A percentile compares a stretch with the other conserved stretches of the same genome.
Conservation (phyloP, 1,284 basidiomycete genomes). For the Pascua guehoae region DNA sequence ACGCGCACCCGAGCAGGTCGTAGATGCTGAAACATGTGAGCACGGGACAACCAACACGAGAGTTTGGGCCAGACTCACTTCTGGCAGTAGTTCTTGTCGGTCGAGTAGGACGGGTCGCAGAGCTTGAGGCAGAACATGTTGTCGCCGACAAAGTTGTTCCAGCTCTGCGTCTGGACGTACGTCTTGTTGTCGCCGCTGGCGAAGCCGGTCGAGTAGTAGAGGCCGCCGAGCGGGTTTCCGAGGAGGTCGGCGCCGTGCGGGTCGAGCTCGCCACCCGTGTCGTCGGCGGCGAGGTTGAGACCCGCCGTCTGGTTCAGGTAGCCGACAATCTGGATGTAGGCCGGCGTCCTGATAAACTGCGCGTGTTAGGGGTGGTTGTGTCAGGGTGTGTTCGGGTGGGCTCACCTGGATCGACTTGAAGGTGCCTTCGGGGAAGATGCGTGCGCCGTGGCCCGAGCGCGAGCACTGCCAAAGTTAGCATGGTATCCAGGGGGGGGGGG, state of each 20-base stretch:
- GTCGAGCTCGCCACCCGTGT: conserved; percentile 52
- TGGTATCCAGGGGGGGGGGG: too few species aligned
- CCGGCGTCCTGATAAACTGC: conserved; percentile 29
- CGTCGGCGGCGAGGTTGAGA: conserved; percentile 49
- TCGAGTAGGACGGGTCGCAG: conserved; percentile 60
- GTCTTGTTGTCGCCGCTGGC: conserved; percentile 17
- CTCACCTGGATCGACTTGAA: conserved; percentile 28
- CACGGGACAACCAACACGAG: not conserved
- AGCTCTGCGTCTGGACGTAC: conserved; percentile 22
- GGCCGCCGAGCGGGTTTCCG: conserved; percentile 54
- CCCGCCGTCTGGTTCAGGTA: conserved; percentile 47
- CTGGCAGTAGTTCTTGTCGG: conserved; percentile 56
- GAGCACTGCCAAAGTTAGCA: too few species aligned
- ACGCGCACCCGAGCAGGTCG: conserved; percentile 66
- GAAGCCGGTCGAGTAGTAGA: conserved; percentile 19
- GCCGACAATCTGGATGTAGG: conserved; percentile 54
- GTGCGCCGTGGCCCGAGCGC: conserved; percentile 54
- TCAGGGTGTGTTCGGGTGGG: not conserved
- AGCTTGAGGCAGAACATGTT: conserved; percentile 56
- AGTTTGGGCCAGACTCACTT: conserved; percentile 26
- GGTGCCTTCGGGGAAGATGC: conserved; percentile 46
- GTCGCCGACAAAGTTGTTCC: conserved; percentile 59
- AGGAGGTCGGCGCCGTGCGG: conserved; percentile 49
- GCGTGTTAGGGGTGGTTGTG: conserved; percentile 16
- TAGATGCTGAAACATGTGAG: conserved; percentile 24